A percentile compares a stretch with the other conserved stretches of the same genome.
Evolutionary conservation across 768 basidiomycete species (phyloP).

Genomic region (Sutorius australiensis): DNA sequence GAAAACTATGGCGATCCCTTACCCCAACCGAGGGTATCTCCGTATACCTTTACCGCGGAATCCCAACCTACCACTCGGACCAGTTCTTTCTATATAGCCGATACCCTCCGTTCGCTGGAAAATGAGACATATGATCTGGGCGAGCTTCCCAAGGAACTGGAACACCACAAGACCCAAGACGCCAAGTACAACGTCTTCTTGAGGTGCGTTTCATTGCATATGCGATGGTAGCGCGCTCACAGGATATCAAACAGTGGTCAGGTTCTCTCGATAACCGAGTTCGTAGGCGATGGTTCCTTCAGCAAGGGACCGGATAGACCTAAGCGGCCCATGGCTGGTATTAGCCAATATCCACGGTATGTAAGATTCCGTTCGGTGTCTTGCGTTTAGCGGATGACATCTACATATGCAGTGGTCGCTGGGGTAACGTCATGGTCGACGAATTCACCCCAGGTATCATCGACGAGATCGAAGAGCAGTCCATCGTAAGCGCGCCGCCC

Average conservation of each 20-base stretch:
- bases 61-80: background rate
- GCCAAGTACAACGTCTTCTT: background rate
- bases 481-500: background rate
- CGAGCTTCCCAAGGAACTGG: background rate
- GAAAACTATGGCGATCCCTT: background rate
- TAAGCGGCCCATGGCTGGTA: background rate
- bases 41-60: background rate
- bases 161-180: background rate
- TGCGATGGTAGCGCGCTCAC: background rate
- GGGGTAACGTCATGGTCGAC: constrained; percentile 15
- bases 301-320: background rate
- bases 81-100: background rate
- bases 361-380: background rate
- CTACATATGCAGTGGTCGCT: constrained; percentile 5
- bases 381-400: background rate
- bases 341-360: constrained; percentile 4
- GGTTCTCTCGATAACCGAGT: background rate
- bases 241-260: background rate
- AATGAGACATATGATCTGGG: background rate
- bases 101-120: background rate
- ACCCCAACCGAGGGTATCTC: background rate
- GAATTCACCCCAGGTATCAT: constrained; percentile 7
- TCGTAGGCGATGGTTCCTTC: background rate
- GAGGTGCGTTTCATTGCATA: background rate
- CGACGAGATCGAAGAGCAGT: background rate